Evolutionary conservation across 306 rosid genomes (phyloP), one percentile per base, ranked within the genome.

Genomic region (Quercus agrifolia): DNA sequence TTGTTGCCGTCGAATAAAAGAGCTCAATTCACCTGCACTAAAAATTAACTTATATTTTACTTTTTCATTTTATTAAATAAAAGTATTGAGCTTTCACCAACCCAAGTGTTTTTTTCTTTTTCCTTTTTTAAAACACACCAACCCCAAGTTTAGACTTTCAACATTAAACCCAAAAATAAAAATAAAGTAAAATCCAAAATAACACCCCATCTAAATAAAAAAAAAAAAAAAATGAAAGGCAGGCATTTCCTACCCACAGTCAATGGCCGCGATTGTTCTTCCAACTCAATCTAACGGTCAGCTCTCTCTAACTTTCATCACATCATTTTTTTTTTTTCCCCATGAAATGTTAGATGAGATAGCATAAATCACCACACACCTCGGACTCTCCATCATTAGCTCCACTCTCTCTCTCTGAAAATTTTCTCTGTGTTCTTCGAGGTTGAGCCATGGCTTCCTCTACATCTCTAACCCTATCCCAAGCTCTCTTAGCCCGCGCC

Each of bases 391-490:
- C 28, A 68, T 19, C 28, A 33, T 12, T 1, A 35, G 54, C 69
- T 15, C 23, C 3, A 12, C 71, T 12, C 30, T 67, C 52, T 18
- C 69, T 52, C 5, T 5, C 13, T 62, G 14, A 49, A 49, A 49
- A 12, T 49, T 3, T 44, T 12, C 78, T 49, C 38, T 25, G 62
- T 71, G 83, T 74, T 15, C 51, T 64, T 44, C 58, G 58, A 13
- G 57, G 20, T 35, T 17, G 66, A 78, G 38, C 87, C 17, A 94
- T 94, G 99, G 90, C 97, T 80, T 88, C 98, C 62, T 67, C 97
- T 74, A 77, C 99, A 7, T 90, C 98, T 4, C 87, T 93, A 9
- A 83, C 96, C 2, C 93, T 92, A 64, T 92, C 96, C 44, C 97
- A 91, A 71, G 89, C 97, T 69, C 85, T 91, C 52, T 20, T 92